Evolutionary conservation across 345 rosid species (phyloP), one percentile per base, ranked within the genome.

Genomic region (Arabis alpina): DNA sequence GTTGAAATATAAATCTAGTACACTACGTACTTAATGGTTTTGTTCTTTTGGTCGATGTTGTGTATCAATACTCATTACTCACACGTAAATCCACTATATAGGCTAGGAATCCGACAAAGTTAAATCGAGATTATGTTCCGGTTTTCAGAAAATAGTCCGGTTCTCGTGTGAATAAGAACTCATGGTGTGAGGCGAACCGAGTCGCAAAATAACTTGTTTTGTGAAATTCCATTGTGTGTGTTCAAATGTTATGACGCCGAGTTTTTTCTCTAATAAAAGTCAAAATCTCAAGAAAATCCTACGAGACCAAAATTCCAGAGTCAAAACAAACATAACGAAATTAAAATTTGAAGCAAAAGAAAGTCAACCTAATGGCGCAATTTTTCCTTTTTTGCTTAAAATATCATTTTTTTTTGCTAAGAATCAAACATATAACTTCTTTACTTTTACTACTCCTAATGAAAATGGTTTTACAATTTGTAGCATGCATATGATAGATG

Each of bases 241-340:
- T 40, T 65, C 37, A 64, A 34, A 48, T 11, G 68, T 48, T 63
- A 28, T 63, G 8, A 30, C 19, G 66, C 61, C 45, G 59, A 56
- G 45, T 49, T 65, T 65, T 13, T 47, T 65, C 13, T 3, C 14
- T 52, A 34, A 50, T 43, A 61, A 66, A 73, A 66, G 66, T 73
- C 77, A 73, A 42, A 19, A 42, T 13, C 34, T 66, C 61, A 65
- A 57, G 52, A 58, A 30, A 66, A 50, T 4, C 28, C 28, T n/a
- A 5, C n/a, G 8, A 49, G 72, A 57, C 61, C 37, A 56, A 73
- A 41, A 23, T 34, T 37, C 41, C 19, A 23, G 6, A 50, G 61
- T 71, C 68, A 70, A 70, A 50, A 61, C 14, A 61, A 14, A 19
- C 36, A 44, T 58, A 30, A 13, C 11, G 8, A 1, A 59, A 8